Percentiles rank a stretch among this genome's conserved stretches.
Conservation (phyloP, 805 yeast species). For the Nematodospora valgi region DNA sequence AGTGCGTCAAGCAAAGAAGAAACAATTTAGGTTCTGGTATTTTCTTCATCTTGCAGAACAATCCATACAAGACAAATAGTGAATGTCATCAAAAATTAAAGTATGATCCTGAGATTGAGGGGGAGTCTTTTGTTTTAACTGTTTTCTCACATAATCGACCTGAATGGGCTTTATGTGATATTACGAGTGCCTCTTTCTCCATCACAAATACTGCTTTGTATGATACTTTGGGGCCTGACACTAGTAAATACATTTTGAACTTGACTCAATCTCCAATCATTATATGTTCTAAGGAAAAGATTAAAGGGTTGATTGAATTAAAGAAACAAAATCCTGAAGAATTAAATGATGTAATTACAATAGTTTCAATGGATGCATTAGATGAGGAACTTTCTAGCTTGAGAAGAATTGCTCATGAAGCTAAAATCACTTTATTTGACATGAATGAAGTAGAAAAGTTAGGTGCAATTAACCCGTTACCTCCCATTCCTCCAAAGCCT, state of each 20-base stretch:
- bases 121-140: constrained; percentile 29
- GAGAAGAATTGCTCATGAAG: constrained; percentile 17
- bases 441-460: constrained; percentile 26
- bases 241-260: constrained; percentile 30
- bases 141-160: constrained; percentile 31
- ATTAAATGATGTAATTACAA: constrained; percentile 42
- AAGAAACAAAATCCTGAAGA: constrained; percentile 30
- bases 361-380: constrained; percentile 52
- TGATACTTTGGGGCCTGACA: constrained; percentile 35
- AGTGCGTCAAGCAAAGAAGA: constrained; percentile 21
- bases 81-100: constrained; percentile 11
- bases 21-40: constrained; percentile 38
- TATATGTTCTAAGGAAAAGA: constrained; percentile 50
- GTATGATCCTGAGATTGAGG: constrained; percentile 4
- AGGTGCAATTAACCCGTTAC: constrained; percentile 37
- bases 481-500: constrained; percentile 26
- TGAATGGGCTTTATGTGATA: constrained; percentile 38
- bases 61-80: constrained; percentile 25
- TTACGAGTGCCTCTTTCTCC: constrained; percentile 28
- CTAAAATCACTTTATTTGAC: constrained; percentile 28
- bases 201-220: constrained; percentile 38
- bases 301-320: constrained; percentile 45
- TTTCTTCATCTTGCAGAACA: constrained; percentile 28
- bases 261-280: constrained; percentile 42
- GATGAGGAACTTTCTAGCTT: constrained; percentile 15